Evolutionary conservation across 176 grass and related monocot species (phyloP), one percentile per base, ranked within the genome.

Genomic region (Eleusine coracana): DNA sequence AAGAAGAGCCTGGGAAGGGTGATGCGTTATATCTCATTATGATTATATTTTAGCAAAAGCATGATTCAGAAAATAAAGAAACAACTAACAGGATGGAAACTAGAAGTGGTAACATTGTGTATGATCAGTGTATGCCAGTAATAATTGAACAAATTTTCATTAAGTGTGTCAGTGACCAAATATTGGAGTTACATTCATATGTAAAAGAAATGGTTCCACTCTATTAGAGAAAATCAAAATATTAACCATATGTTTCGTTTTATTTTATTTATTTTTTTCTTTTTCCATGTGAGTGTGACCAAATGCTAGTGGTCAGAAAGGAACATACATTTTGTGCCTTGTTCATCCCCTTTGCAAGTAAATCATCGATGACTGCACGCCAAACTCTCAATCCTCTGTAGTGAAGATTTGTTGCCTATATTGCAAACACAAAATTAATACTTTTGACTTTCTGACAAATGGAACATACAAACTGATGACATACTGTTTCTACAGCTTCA

Each of bases 311-410:
- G 50, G 40, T 14, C 10, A 75, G 34, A 36, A 45, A 2, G 20
- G 78, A 81, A 41, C 83, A 69, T 77, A 97, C 95, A 76, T 89
- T 90, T 54, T 94, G 28, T 36, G 92, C 88, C 17, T 90, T 94
- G 49, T 34, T 77, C 95, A 98, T 98, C 71, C 95, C 95, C 74
- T 39, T 86, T 23, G 55, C 70, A 23, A 98, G 81, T 55, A 98
- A 80, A 49, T 98, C 92, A 85, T 95, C 86, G 6, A 98, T 93
- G 82, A 98, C 67, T 84, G 88, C 90, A 54, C 82, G 71, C 92
- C 90, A 95, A 72, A 98, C 80, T 73, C 90, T 92, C 18, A 83
- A 76, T 41, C 95, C 95, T 89, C 95, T 89, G 70, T 83, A 94
- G 67, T 92, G 77, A 66, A 97, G 90, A 71, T 90, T 85, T 1